phyloP scores from a whole-genome alignment of 2,329 filamentous ascomycete genomes.

The Blumeria graminis region DNA sequence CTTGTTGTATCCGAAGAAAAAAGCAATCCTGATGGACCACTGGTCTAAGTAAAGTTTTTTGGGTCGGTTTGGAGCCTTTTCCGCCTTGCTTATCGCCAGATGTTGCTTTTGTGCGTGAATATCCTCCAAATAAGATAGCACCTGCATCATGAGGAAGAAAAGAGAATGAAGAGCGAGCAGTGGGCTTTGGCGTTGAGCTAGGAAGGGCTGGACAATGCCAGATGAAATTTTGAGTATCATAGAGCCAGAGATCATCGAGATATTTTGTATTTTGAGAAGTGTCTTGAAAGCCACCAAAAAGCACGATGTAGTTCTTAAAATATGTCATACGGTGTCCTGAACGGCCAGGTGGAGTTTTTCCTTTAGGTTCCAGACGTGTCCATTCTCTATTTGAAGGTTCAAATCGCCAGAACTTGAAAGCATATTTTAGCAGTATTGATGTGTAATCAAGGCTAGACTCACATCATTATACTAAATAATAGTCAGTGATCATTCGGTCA shows the following conservation, averaged over 20 bases:
- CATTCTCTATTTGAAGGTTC: slow-evolving; percentile 72
- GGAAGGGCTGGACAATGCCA: slow-evolving; percentile 63
- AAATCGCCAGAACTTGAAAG: slow-evolving; percentile 54
- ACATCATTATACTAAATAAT: slow-evolving; percentile 46
- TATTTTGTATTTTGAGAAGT: slow-evolving; percentile 91
- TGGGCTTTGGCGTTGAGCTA: slow-evolving; percentile 62
- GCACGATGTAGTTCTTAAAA: slow-evolving; percentile 87
- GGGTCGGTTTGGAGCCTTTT: slow-evolving; percentile 25
- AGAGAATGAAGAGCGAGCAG: slow-evolving; percentile 76
- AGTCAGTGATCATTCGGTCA: neutral
- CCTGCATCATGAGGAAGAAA: slow-evolving; percentile 76
- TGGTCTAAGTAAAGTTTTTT: slow-evolving; percentile 56
- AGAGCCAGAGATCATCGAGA: slow-evolving; percentile 80
- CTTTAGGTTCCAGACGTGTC: slow-evolving; percentile 61
- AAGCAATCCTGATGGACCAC: slow-evolving; percentile 89
- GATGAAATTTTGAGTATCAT: slow-evolving; percentile 66
- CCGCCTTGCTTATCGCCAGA: slow-evolving; percentile 38
- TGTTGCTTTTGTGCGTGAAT: slow-evolving; percentile 66
- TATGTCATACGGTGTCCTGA: slow-evolving; percentile 92
- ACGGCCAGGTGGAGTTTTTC: slow-evolving; percentile 57
- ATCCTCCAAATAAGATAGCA: slow-evolving; percentile 78
- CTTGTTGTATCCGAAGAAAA: slow-evolving; percentile 61
- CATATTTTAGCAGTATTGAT: slow-evolving; percentile 1
- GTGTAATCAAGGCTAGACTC: neutral
- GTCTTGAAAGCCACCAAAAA: slow-evolving; percentile 95